Conservation (phyloP, 2,329 filamentous ascomycete species). For the Tolypocladium ophioglossoides region DNA sequence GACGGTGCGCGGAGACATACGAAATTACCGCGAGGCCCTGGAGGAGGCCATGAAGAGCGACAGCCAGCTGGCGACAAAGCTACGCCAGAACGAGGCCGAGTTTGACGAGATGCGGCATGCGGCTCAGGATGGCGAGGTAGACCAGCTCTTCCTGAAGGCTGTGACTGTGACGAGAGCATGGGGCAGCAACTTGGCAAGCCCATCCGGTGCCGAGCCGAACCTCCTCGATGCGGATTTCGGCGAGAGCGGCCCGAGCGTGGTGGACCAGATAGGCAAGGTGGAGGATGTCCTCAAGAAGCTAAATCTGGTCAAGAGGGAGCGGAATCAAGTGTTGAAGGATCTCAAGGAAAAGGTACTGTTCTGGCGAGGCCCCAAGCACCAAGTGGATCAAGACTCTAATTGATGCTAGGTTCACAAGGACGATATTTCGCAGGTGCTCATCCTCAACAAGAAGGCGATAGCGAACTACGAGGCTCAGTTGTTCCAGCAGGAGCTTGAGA, state of each 20-base stretch:
- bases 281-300: slow-evolving; percentile 87
- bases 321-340: slow-evolving; percentile 87
- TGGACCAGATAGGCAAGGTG: slow-evolving; percentile 80
- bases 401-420: slow-evolving; percentile 71
- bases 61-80: slow-evolving; percentile 68
- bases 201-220: slow-evolving; percentile 56
- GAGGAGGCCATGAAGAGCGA: slow-evolving; percentile 86
- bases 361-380: neutral
- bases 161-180: slow-evolving; percentile 68
- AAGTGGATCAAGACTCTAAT: slow-evolving; percentile 8
- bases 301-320: slow-evolving; percentile 83
- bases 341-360: slow-evolving; percentile 80
- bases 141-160: slow-evolving; percentile 79
- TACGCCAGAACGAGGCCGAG: slow-evolving; percentile 75
- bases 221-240: slow-evolving; percentile 88
- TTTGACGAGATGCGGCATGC: slow-evolving; percentile 94
- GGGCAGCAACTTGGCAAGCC: slow-evolving; percentile 49
- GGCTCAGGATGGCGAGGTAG: slow-evolving; percentile 75
- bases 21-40: slow-evolving; percentile 78
- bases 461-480: slow-evolving; percentile 84
- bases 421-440: slow-evolving; percentile 94
- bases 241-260: slow-evolving; percentile 67
- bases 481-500: slow-evolving; percentile 94
- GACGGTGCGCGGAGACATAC: slow-evolving; percentile 76
- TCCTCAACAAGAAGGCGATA: slow-evolving; percentile 95